phyloP scores from a whole-genome alignment of 768 basidiomycete species.

The Agaricus sinodeliciosus region DNA sequence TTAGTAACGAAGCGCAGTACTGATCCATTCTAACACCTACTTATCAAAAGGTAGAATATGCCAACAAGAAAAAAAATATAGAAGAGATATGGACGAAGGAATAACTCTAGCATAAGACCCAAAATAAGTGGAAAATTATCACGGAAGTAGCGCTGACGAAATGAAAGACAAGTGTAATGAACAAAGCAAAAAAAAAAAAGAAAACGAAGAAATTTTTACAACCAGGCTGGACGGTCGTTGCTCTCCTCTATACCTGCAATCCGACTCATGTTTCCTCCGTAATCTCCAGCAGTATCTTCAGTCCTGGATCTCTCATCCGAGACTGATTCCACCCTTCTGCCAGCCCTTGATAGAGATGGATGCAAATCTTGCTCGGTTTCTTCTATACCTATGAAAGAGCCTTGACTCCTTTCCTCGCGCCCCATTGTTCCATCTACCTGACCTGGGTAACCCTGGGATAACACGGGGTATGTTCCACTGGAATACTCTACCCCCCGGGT shows the following conservation, averaged over 20 bases:
- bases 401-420: neutral
- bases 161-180: neutral
- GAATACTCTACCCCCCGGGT: neutral
- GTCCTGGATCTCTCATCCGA: neutral
- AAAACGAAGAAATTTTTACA: neutral
- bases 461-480: neutral
- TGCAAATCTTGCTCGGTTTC: conserved; percentile 4
- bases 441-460: neutral
- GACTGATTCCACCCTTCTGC: neutral
- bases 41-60: neutral
- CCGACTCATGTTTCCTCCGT: neutral
- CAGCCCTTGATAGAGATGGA: conserved; percentile 3
- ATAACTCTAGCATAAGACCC: too few relatives aligned
- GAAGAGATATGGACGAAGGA: neutral
- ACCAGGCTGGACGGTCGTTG: neutral
- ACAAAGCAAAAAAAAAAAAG: neutral
- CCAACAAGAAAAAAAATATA: neutral
- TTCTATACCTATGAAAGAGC: neutral
- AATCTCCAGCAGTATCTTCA: neutral
- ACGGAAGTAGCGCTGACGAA: too few relatives aligned
- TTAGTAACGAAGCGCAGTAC: neutral
- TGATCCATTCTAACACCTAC: neutral
- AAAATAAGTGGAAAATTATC: too few relatives aligned
- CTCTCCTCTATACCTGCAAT: neutral
- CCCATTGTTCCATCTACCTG: neutral